A percentile compares a stretch with the other conserved stretches of the same genome.
These are phyloP conservation scores for Nannochloropsis gaditana DNA, from an alignment of 108 stramenopile genomes.

Conservation along the genomic window DNA sequence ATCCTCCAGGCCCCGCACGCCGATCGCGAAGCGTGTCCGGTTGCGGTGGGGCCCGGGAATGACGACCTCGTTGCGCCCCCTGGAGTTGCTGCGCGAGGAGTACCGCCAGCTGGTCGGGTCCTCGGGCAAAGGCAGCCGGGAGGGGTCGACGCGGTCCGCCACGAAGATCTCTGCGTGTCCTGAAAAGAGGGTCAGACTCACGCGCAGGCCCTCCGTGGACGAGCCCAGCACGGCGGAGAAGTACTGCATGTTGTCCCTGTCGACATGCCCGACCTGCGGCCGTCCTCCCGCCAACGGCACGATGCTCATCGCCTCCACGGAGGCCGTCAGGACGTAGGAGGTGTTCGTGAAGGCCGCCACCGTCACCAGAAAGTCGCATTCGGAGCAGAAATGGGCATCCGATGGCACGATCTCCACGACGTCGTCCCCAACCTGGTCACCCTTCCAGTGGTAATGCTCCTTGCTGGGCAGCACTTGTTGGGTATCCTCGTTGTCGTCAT, in stretches of 20 bases:
- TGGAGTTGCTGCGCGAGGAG: neutral
- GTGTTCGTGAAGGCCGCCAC: neutral
- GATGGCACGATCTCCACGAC: neutral
- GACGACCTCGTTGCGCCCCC: neutral
- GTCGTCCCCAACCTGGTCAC: neutral
- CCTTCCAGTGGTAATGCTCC: conserved; percentile 10
- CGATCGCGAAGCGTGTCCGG: neutral
- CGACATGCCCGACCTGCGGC: neutral
- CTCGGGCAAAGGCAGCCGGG: neutral
- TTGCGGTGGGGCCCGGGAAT: neutral
- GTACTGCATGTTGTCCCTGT: neutral
- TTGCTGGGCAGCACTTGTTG: neutral
- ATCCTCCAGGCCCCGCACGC: neutral
- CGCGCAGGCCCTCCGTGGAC: neutral
- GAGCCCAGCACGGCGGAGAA: neutral
- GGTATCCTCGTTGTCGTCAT: neutral
- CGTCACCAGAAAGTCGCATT: conserved; percentile 10
- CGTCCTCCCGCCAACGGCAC: neutral
- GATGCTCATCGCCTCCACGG: conserved; percentile 6
- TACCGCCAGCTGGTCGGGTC: neutral
- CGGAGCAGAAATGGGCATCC: conserved; percentile 17
- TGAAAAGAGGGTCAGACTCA: neutral
- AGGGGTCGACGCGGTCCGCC: neutral
- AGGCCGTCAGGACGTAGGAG: neutral
- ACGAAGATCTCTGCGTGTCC: neutral